phyloP scores from a whole-genome alignment of 805 yeast species.

The Wickerhamomyces rabaulensis region DNA sequence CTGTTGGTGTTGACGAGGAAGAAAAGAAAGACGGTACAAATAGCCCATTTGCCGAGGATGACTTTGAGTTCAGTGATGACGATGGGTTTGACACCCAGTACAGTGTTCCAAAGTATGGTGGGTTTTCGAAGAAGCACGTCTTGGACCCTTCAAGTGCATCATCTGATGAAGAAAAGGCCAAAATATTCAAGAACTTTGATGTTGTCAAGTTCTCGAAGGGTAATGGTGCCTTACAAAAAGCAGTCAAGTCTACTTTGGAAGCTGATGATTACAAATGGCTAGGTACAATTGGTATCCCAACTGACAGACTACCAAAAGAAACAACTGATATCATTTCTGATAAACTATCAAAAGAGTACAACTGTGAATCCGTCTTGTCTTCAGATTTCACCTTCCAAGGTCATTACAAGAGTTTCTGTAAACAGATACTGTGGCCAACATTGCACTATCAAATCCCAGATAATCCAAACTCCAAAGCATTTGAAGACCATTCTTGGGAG shows the following conservation, averaged over 20 bases:
- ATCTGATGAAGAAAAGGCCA: slow-evolving; percentile 26
- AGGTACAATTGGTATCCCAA: slow-evolving; percentile 90
- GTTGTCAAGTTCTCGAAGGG: slow-evolving; percentile 69
- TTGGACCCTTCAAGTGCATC: slow-evolving; percentile 17
- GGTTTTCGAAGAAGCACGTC: slow-evolving; percentile 60
- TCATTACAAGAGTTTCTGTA: slow-evolving; percentile 87
- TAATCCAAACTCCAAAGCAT: slow-evolving; percentile 87
- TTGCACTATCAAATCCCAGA: slow-evolving; percentile 93
- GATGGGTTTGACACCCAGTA: slow-evolving; percentile 22
- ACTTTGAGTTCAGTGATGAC: slow-evolving; percentile 12
- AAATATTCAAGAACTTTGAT: slow-evolving; percentile 32
- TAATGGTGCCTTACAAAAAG: slow-evolving; percentile 85
- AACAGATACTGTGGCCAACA: slow-evolving; percentile 95
- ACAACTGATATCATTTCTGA: slow-evolving; percentile 50
- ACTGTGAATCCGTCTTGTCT: slow-evolving; percentile 63
- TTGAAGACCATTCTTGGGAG: slow-evolving; percentile 93
- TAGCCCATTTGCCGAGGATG: slow-evolving; percentile 6
- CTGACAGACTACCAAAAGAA: slow-evolving; percentile 64
- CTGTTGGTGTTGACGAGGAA: slow-evolving; percentile 9
- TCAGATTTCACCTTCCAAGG: slow-evolving; percentile 82
- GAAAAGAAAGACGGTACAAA: slow-evolving; percentile 11
- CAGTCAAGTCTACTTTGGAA: slow-evolving; percentile 57
- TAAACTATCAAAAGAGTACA: slow-evolving; percentile 41
- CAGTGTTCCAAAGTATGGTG: slow-evolving; percentile 54
- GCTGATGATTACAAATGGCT: slow-evolving; percentile 58